phyloP scores from a whole-genome alignment of 2,329 filamentous ascomycete species.

The Paecilomyces dactylethromorphus region DNA sequence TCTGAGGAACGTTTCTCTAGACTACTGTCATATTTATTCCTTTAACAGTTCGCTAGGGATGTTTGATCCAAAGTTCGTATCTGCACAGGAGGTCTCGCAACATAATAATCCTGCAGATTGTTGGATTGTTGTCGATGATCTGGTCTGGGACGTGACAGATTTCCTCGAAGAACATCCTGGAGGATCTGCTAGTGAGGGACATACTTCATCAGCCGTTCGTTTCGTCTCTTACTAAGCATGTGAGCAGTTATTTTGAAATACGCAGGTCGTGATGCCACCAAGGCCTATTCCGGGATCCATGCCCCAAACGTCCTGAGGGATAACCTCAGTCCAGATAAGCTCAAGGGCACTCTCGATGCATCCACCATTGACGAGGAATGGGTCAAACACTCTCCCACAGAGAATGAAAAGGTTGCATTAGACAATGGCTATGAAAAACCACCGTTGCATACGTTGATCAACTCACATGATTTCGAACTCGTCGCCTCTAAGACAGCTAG shows the following conservation, averaged over 20 bases:
- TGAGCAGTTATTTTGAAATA: conserved; percentile 38
- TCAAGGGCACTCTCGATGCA: conserved; percentile 45
- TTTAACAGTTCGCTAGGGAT: conserved; percentile 12
- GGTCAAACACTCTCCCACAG: conserved; percentile 33
- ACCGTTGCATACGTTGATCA: conserved; percentile 50
- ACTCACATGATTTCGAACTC: conserved; percentile 54
- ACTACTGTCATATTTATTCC: neutral
- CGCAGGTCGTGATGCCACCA: conserved; percentile 40
- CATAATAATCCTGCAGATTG: conserved; percentile 47
- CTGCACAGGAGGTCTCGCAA: conserved; percentile 38
- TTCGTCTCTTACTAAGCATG: neutral
- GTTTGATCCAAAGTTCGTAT: conserved; percentile 27
- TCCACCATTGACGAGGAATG: conserved; percentile 45
- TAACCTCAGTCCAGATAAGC: conserved; percentile 37
- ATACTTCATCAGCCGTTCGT: conserved; percentile 2
- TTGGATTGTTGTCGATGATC: conserved; percentile 64
- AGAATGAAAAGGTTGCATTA: conserved; percentile 19
- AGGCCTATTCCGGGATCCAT: conserved; percentile 40
- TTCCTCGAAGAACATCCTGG: conserved; percentile 61
- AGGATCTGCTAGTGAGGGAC: conserved; percentile 45
- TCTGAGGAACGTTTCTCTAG: neutral
- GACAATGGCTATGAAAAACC: conserved; percentile 38
- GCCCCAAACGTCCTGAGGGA: conserved; percentile 41
- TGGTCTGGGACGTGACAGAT: conserved; percentile 61
- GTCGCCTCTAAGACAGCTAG: conserved; percentile 51